Conservation (phyloP, 108 stramenopile genomes). For the Conticribra weissflogii region DNA sequence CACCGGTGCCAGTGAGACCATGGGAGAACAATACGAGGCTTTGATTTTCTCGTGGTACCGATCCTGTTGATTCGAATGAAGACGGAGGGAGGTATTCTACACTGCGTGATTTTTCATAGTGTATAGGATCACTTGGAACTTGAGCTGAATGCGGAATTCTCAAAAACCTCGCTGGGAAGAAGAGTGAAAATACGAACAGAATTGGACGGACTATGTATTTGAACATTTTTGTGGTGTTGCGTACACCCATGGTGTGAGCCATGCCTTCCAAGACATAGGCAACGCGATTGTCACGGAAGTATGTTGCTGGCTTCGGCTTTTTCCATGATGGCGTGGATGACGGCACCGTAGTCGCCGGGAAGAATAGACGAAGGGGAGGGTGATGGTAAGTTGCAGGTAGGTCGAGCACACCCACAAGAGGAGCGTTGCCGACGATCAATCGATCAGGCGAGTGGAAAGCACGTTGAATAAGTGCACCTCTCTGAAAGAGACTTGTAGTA, state of each 20-base stretch:
- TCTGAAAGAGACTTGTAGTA: neutral
- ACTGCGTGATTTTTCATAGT: neutral
- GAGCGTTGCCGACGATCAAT: constrained; percentile 36
- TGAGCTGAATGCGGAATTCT: constrained; percentile 34
- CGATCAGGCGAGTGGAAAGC: constrained; percentile 38
- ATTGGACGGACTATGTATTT: constrained; percentile 26
- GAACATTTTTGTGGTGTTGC: constrained; percentile 31
- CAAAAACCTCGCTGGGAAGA: constrained; percentile 33
- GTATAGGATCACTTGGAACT: neutral
- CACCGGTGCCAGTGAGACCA: constrained; percentile 64
- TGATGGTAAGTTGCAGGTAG: constrained; percentile 24
- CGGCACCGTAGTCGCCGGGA: constrained; percentile 38
- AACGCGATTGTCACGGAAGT: constrained; percentile 19
- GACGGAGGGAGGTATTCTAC: constrained; percentile 23
- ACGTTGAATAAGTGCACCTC: constrained; percentile 5
- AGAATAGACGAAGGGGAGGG: constrained; percentile 43
- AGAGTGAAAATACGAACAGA: constrained; percentile 26
- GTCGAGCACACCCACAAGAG: constrained; percentile 40
- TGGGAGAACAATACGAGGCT: constrained; percentile 63
- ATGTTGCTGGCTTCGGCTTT: constrained; percentile 1
- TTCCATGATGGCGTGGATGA: constrained; percentile 11
- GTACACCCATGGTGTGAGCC: constrained; percentile 30
- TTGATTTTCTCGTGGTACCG: constrained; percentile 10
- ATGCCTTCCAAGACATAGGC: constrained; percentile 41
- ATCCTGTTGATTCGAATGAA: neutral